phyloP scores from a whole-genome alignment of 306 rosid species.

The Myrica gale region DNA sequence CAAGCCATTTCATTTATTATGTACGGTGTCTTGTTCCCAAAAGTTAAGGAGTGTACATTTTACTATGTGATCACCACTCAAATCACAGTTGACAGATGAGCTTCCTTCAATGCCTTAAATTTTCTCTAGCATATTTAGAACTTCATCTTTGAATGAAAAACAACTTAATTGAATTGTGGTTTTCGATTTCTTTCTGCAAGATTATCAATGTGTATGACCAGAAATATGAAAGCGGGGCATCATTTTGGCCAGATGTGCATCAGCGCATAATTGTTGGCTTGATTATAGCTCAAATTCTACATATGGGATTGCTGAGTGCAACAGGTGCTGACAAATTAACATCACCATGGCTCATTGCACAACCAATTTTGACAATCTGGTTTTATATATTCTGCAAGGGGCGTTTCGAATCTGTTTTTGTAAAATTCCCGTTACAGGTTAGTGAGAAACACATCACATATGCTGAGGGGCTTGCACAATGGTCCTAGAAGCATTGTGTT shows the following conservation, averaged over 20 bases:
- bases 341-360: constrained; percentile 52
- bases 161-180: too few species aligned
- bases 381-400: constrained; percentile 78
- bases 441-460: background rate
- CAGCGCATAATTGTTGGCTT: constrained; percentile 65
- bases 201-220: constrained; percentile 83
- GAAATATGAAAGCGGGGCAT: constrained; percentile 84
- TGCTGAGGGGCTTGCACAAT: background rate
- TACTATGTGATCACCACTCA: background rate
- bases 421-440: constrained; percentile 65
- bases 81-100: background rate
- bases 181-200: constrained; percentile 25
- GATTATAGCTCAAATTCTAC: constrained; percentile 67
- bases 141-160: background rate
- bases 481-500: too few species aligned
- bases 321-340: constrained; percentile 47
- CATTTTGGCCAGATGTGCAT: constrained; percentile 89
- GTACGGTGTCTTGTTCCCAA: background rate
- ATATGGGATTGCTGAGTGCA: constrained; percentile 77
- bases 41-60: too few species aligned
- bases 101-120: background rate
- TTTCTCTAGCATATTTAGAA: background rate
- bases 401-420: constrained; percentile 83
- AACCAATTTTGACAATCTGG: constrained; percentile 70
- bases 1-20: background rate